These are phyloP conservation scores for Linanthus parryae DNA, from an alignment of 148 eudicot species.

Conservation along the genomic window DNA sequence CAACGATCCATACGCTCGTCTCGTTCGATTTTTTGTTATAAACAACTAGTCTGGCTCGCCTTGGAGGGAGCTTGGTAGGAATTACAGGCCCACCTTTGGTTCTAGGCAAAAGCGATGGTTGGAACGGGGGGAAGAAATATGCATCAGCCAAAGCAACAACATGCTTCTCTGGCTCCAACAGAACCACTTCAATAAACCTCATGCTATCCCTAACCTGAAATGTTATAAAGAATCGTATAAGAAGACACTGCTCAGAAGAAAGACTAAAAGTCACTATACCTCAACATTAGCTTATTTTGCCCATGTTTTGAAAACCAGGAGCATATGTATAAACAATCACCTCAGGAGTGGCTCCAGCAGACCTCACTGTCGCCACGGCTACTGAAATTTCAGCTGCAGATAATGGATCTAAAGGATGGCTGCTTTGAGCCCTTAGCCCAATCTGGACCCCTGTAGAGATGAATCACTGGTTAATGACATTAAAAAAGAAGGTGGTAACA, in stretches of 20 bases:
- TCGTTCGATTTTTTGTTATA: constrained; percentile 71
- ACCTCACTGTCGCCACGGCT: constrained; percentile 84
- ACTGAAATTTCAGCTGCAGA: constrained; percentile 77
- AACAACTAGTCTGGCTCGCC: constrained; percentile 68
- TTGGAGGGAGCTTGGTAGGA: constrained; percentile 77
- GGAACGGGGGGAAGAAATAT: constrained; percentile 83
- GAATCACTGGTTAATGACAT: not conserved
- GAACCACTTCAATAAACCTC: constrained; percentile 80
- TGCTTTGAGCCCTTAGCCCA: constrained; percentile 50
- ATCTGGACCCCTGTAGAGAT: constrained; percentile 28
- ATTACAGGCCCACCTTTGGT: constrained; percentile 58
- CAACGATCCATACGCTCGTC: constrained; percentile 78
- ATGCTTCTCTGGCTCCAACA: constrained; percentile 66
- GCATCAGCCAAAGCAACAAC: constrained; percentile 91
- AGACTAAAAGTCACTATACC: not conserved
- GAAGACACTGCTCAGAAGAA: too few relatives aligned
- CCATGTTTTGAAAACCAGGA: not conserved
- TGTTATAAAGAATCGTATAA: not conserved
- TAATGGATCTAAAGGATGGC: constrained; percentile 82
- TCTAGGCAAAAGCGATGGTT: constrained; percentile 64
- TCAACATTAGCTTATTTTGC: not conserved
- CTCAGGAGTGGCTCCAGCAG: constrained; percentile 92
- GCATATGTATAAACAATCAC: constrained; percentile 19
- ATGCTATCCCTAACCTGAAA: constrained; percentile 71
- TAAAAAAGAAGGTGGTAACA: not conserved